These are phyloP conservation scores for Ceriops tagal DNA, from an alignment of 345 rosid genomes.

Conservation along the genomic window DNA sequence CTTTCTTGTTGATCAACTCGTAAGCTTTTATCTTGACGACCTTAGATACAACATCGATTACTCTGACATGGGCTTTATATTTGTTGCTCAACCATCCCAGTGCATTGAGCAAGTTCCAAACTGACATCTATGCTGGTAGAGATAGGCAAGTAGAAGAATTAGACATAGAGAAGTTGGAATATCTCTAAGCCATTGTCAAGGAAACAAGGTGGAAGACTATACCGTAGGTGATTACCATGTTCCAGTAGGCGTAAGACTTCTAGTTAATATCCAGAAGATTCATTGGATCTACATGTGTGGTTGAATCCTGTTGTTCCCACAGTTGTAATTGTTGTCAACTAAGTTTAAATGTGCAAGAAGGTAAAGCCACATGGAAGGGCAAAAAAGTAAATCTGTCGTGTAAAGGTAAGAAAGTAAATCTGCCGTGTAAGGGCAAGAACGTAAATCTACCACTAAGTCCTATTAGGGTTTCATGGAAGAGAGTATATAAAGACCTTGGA, in stretches of 20 bases:
- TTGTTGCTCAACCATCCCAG: constrained; percentile 47
- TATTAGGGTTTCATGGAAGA: too few relatives aligned
- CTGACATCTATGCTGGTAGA: constrained; percentile 41
- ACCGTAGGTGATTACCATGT: constrained; percentile 41
- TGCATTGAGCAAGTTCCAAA: constrained; percentile 37
- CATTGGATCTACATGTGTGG: constrained; percentile 25
- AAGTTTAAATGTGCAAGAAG: too few relatives aligned
- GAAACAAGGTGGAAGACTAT: constrained; percentile 52
- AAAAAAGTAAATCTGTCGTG: too few relatives aligned
- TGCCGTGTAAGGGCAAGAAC: too few relatives aligned
- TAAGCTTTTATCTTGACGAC: constrained; percentile 54
- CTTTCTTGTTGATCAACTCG: not conserved
- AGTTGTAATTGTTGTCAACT: too few relatives aligned
- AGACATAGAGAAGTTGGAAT: constrained; percentile 41
- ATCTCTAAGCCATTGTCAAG: constrained; percentile 57
- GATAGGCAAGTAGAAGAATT: constrained; percentile 48
- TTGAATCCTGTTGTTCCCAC: too few relatives aligned
- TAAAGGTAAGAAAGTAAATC: too few relatives aligned
- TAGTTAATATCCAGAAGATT: constrained; percentile 55
- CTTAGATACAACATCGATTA: constrained; percentile 39
- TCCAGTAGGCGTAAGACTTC: constrained; percentile 43
- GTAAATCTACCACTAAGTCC: too few relatives aligned
- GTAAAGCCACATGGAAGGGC: too few relatives aligned
- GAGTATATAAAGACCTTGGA: too few relatives aligned
- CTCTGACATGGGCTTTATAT: constrained; percentile 56